phyloP scores from a whole-genome alignment of 345 rosid species.

The Orychophragmus violaceus region DNA sequence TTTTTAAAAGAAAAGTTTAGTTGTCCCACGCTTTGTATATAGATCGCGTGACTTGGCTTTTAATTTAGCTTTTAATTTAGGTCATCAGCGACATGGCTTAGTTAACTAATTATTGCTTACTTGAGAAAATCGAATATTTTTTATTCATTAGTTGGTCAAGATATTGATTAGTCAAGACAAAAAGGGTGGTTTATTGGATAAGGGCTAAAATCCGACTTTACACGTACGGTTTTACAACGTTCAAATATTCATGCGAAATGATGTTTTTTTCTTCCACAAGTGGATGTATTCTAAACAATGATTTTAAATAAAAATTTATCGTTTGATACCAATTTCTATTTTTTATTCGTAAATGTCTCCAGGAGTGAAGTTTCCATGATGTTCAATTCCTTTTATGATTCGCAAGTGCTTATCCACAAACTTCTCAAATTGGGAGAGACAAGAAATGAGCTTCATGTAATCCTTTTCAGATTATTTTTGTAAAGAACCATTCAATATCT shows the following conservation, averaged over 20 bases:
- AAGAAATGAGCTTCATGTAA: too few relatives aligned
- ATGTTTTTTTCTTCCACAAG: background rate
- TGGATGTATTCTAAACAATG: background rate
- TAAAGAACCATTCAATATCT: too few relatives aligned
- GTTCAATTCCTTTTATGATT: too few relatives aligned
- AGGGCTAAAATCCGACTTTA: background rate
- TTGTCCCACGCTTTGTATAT: constrained; percentile 6
- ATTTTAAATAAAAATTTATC: too few relatives aligned
- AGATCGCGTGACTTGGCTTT: background rate
- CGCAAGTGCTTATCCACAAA: too few relatives aligned
- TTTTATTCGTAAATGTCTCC: background rate
- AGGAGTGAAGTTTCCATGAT: too few relatives aligned
- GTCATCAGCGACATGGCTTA: background rate
- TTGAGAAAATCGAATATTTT: background rate
- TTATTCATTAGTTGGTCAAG: background rate
- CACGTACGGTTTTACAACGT: background rate
- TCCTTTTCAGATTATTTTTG: too few relatives aligned
- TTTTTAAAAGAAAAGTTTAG: background rate
- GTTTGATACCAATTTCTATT: background rate
- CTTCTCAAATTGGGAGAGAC: too few relatives aligned
- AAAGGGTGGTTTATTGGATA: background rate
- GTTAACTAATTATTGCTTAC: background rate
- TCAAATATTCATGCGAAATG: background rate
- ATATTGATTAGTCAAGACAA: background rate
- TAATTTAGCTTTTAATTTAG: background rate